Base-by-base conservation (phyloP, 306 rosid species). In the Pyrus communis region DNA sequence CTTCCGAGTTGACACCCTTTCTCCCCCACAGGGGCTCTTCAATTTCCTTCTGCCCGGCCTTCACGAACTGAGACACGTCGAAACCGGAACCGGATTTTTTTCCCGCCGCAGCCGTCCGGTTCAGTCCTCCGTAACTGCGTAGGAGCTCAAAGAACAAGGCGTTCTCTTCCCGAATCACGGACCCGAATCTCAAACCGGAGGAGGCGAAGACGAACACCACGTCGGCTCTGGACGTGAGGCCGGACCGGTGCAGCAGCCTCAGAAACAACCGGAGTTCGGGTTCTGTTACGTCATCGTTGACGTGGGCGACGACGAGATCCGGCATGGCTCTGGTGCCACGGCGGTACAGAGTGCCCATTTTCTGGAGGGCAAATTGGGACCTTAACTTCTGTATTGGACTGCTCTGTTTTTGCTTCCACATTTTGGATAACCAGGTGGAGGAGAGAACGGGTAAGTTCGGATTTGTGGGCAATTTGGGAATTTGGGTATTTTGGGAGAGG, bases 271-370 rank as follows among this genome's bases (percentile, higher is more conserved):
- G 89, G 19, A 95, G 76, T 23, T 95, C 93, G 1, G 87, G 73
- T 2, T 71, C 82, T 12, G 84, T 75, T 18, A 82, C 80, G 35
- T 91, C 88, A 23, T 87, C 92, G 2, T 60, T 12, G 25, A 95
- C 90, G 58, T 95, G 99, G 80, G 87, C 87, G 27, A 92, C 88
- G 14, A 86, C 59, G 22, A 95, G 91, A 80, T 92, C 92, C 33
- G 72, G n/a, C 97, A 95, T 91, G 74, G 97, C 85, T 77, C 78
- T 77, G 40, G 90, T 86, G 7, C 99, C 99, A 38, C 96, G 81
- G 18, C 94, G 72, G 71, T 86, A 85, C 22, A 92, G 88, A 49
- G 84, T 83, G 7, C 99, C 99, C 97, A 95, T 88, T 5, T 88
- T 84, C 60, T 91, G 96, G 15, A 91, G 81, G 23, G 93, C 96